These are phyloP conservation scores for Bipolaris zeicola DNA, from an alignment of 2,329 filamentous ascomycete genomes.

Conservation along the genomic window DNA sequence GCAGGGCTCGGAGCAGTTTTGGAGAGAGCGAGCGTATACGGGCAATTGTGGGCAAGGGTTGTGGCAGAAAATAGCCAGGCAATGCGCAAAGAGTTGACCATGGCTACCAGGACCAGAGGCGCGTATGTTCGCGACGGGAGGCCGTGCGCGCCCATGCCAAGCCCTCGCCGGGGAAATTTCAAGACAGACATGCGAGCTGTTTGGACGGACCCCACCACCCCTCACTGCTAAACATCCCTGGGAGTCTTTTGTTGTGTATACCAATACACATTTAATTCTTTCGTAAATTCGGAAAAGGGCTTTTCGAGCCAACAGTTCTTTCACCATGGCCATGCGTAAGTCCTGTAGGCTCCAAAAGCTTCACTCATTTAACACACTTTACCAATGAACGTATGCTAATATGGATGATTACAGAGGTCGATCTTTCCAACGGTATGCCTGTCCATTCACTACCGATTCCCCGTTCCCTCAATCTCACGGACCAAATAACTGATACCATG, in stretches of 20 bases:
- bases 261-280: constrained; percentile 5
- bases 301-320: constrained; percentile 14
- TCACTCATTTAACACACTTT: constrained; percentile 8
- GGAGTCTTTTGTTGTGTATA: constrained; percentile 5
- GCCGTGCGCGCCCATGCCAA: constrained; percentile 23
- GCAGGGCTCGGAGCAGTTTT: constrained; percentile 1
- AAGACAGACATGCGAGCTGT: constrained; percentile 26
- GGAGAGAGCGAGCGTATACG: constrained; percentile 17
- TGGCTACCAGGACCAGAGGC: background rate
- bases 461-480: constrained; percentile 7
- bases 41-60: constrained; percentile 8
- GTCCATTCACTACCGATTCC: constrained; percentile 4
- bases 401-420: constrained; percentile 66
- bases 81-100: constrained; percentile 12
- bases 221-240: constrained; percentile 23
- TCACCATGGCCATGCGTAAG: constrained; percentile 50
- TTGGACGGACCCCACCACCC: constrained; percentile 36
- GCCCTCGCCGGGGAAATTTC: constrained; percentile 35
- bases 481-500: constrained; percentile 31
- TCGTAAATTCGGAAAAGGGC: constrained; percentile 4
- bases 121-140: constrained; percentile 23
- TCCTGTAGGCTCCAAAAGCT: constrained; percentile 23
- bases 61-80: constrained; percentile 1
- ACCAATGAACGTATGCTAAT: constrained; percentile 24
- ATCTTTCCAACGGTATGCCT: constrained; percentile 77